Percentiles rank a stretch among this genome's conserved stretches.
Evolutionary conservation across 306 rosid species (phyloP).

Genomic region (Canavalia ensiformis): DNA sequence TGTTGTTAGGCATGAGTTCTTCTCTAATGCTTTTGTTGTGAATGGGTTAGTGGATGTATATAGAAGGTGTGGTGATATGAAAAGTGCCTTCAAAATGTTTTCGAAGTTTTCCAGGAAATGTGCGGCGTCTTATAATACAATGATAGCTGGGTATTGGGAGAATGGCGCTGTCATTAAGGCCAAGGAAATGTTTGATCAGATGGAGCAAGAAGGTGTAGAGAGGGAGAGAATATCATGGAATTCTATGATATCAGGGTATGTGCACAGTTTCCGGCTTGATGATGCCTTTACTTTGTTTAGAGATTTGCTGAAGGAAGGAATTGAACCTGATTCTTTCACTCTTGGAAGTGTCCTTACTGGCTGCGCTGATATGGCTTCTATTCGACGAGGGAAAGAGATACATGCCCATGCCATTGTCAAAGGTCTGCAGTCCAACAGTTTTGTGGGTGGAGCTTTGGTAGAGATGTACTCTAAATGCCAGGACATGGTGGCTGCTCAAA

Average conservation of each 20-base stretch:
- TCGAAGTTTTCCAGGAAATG: slow-evolving; percentile 52
- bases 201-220: slow-evolving; percentile 47
- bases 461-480: slow-evolving; percentile 65
- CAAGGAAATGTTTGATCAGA: slow-evolving; percentile 59
- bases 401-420: slow-evolving; percentile 58
- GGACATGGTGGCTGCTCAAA: slow-evolving; percentile 55
- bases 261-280: slow-evolving; percentile 46
- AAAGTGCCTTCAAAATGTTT: slow-evolving; percentile 55
- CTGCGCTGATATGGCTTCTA: slow-evolving; percentile 56
- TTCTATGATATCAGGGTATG: slow-evolving; percentile 66
- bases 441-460: slow-evolving; percentile 73
- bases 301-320: slow-evolving; percentile 53
- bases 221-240: slow-evolving; percentile 64
- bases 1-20: slow-evolving; percentile 51
- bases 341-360: slow-evolving; percentile 64
- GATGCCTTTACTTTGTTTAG: slow-evolving; percentile 56
- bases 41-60: slow-evolving; percentile 68
- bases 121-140: slow-evolving; percentile 58
- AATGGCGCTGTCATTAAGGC: slow-evolving; percentile 57
- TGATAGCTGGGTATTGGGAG: slow-evolving; percentile 69
- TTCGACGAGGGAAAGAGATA: slow-evolving; percentile 57
- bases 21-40: slow-evolving; percentile 55
- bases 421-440: slow-evolving; percentile 62
- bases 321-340: slow-evolving; percentile 64
- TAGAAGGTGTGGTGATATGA: slow-evolving; percentile 62